Evolutionary conservation across 345 rosid genomes (phyloP).

Genomic region (Sapria himalayana): DNA sequence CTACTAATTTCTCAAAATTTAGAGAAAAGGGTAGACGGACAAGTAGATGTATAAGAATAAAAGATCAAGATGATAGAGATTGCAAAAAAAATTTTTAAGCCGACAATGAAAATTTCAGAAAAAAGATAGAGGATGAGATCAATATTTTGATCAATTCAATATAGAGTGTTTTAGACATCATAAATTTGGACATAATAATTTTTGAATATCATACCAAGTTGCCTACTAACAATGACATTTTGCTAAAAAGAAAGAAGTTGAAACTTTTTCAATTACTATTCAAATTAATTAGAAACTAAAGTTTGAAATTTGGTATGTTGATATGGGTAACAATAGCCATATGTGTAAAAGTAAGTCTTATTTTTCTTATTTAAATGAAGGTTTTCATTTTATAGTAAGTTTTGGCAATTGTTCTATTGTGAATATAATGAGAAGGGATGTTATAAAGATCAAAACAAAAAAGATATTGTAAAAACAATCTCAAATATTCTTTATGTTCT

Average conservation of each 20-base stretch:
- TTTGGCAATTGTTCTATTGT: background rate
- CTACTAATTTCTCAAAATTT: background rate
- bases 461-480: background rate
- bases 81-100: background rate
- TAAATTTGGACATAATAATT: no score
- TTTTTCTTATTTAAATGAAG: background rate
- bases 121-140: background rate
- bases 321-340: background rate
- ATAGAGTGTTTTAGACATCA: background rate
- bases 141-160: background rate
- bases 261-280: background rate
- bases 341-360: background rate
- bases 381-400: background rate
- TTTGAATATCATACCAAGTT: background rate
- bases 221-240: slow-evolving; percentile 1
- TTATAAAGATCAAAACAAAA: background rate
- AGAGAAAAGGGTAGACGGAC: background rate
- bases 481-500: no score
- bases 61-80: background rate
- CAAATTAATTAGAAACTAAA: background rate
- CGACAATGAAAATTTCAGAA: background rate
- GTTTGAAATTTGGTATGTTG: background rate
- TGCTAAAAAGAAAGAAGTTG: background rate
- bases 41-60: background rate
- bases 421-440: background rate